Percentiles rank a stretch among this genome's conserved stretches.
phyloP scores from a whole-genome alignment of 2,329 filamentous ascomycete species.

The Cucurbitaria berberidis region DNA sequence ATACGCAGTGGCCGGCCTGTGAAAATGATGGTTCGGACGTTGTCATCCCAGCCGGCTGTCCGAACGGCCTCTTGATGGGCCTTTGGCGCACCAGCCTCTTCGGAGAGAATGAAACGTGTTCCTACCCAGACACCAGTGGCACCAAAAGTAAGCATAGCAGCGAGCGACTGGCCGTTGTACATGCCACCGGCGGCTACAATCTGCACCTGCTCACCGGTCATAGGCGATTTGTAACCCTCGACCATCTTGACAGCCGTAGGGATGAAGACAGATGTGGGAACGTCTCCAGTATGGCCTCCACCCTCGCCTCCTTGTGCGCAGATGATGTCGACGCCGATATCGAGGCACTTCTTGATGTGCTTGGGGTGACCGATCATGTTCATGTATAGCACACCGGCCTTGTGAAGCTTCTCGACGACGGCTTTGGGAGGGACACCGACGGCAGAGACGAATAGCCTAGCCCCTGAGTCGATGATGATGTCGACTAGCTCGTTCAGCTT shows the following conservation, averaged over 20 bases:
- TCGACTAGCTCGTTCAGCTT: slow-evolving; percentile 90
- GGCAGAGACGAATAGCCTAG: slow-evolving; percentile 93
- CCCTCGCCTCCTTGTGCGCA: slow-evolving; percentile 98
- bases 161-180: slow-evolving; percentile 88
- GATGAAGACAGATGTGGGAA: slow-evolving; percentile 90
- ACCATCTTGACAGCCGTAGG: slow-evolving; percentile 85
- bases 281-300: slow-evolving; percentile 93
- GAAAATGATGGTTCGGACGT: slow-evolving; percentile 97
- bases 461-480: slow-evolving; percentile 90
- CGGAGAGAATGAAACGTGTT: slow-evolving; percentile 90
- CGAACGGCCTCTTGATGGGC: slow-evolving; percentile 94
- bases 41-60: slow-evolving; percentile 93
- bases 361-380: slow-evolving; percentile 99
- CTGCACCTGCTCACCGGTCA: slow-evolving; percentile 87
- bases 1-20: slow-evolving; percentile 94
- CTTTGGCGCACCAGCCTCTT: slow-evolving; percentile 92
- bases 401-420: slow-evolving; percentile 90
- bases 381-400: slow-evolving; percentile 90
- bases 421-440: slow-evolving; percentile 90
- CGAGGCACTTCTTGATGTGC: slow-evolving; percentile 95
- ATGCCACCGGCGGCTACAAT: slow-evolving; percentile 94
- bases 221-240: slow-evolving; percentile 80
- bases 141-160: slow-evolving; percentile 89
- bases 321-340: slow-evolving; percentile 89
- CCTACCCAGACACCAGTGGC: slow-evolving; percentile 95